Evolutionary conservation across 2,329 filamentous ascomycete genomes (phyloP).

Genomic region (Fusarium lyarnte): DNA sequence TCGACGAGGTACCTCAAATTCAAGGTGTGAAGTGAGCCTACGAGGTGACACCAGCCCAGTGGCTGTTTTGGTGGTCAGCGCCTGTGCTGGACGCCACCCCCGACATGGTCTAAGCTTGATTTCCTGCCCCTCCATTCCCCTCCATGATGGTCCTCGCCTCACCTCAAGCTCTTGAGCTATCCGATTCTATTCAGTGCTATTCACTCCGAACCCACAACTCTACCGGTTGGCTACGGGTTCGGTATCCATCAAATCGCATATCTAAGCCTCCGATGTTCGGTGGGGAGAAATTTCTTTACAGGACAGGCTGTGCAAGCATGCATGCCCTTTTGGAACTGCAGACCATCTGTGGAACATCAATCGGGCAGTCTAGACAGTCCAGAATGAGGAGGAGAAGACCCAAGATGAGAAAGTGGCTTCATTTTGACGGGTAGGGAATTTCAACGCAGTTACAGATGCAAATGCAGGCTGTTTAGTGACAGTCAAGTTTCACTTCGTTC

Average conservation of each 20-base stretch:
- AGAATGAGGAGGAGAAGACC: not conserved
- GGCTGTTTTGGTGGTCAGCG: slow-evolving; percentile 39
- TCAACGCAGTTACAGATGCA: slow-evolving; percentile 14
- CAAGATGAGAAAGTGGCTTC: slow-evolving; percentile 31
- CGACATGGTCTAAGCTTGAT: slow-evolving; percentile 31
- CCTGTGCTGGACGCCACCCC: slow-evolving; percentile 31
- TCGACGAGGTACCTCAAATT: slow-evolving; percentile 7
- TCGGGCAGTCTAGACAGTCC: not conserved
- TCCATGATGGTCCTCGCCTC: slow-evolving; percentile 15
- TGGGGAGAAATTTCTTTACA: slow-evolving; percentile 21
- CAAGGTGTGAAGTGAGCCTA: slow-evolving; percentile 24
- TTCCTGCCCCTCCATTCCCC: slow-evolving; percentile 29
- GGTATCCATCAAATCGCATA: slow-evolving; percentile 16
- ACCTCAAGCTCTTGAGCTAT: slow-evolving; percentile 25
- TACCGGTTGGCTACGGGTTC: slow-evolving; percentile 37
- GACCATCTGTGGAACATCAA: slow-evolving; percentile 33
- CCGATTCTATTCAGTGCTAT: slow-evolving; percentile 12
- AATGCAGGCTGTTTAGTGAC: not conserved
- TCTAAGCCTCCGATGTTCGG: slow-evolving; percentile 35
- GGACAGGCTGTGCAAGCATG: not conserved
- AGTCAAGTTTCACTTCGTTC: slow-evolving; percentile 20
- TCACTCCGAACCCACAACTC: slow-evolving; percentile 25
- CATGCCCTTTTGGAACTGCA: slow-evolving; percentile 19
- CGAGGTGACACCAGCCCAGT: not conserved
- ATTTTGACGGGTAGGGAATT: slow-evolving; percentile 5